Conservation (phyloP, 106 monocot genomes). For the Dendrobium catenatum region DNA sequence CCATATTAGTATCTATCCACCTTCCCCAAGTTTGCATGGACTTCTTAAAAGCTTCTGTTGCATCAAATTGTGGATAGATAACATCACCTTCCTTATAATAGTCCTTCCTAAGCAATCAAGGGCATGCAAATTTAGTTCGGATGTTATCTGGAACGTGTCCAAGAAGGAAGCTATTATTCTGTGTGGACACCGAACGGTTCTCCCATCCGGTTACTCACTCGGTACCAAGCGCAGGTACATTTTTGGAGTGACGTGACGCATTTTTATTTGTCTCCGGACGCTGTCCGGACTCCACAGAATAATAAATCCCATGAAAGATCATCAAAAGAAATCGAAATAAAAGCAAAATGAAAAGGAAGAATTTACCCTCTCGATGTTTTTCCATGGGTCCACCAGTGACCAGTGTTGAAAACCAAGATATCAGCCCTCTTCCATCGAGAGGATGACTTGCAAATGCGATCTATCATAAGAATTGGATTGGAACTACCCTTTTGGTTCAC, state of each 20-base stretch:
- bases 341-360: background rate
- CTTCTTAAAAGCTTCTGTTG: slow-evolving; percentile 68
- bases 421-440: slow-evolving; percentile 79
- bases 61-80: slow-evolving; percentile 74
- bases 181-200: no score
- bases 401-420: slow-evolving; percentile 87
- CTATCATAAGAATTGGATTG: slow-evolving; percentile 67
- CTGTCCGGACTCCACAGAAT: no score
- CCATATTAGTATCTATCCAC: slow-evolving; percentile 80
- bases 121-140: background rate
- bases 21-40: slow-evolving; percentile 81
- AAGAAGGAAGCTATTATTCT: no score
- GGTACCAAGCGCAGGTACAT: no score
- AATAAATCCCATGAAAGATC: background rate
- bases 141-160: no score
- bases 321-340: background rate
- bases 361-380: slow-evolving; percentile 87
- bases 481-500: slow-evolving; percentile 47
- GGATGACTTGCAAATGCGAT: slow-evolving; percentile 77
- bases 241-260: no score
- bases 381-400: slow-evolving; percentile 97
- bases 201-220: no score
- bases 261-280: no score
- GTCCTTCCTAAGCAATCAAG: slow-evolving; percentile 46
- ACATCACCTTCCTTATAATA: slow-evolving; percentile 75